A percentile compares a stretch with the other conserved stretches of the same genome.
phyloP scores from a whole-genome alignment of 2,329 filamentous ascomycete genomes.

The Emericellopsis cladophorae region DNA sequence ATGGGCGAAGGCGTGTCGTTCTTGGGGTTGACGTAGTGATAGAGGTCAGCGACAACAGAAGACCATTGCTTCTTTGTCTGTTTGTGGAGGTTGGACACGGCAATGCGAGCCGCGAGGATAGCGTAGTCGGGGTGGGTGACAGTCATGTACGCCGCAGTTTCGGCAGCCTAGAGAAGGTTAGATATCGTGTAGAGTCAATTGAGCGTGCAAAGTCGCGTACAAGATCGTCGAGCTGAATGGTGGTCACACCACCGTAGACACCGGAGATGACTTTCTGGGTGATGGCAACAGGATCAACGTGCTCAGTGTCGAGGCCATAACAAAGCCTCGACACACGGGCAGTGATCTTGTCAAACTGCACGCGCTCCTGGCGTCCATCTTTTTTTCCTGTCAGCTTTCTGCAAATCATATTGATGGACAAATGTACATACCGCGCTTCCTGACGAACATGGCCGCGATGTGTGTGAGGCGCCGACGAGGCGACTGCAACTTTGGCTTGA shows the following conservation, averaged over 20 bases:
- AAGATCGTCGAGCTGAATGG: slow-evolving; percentile 89
- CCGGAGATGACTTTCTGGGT: slow-evolving; percentile 99
- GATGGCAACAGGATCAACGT: slow-evolving; percentile 95
- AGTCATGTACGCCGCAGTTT: slow-evolving; percentile 99
- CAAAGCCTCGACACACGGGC: slow-evolving; percentile 94
- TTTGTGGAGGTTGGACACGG: slow-evolving; percentile 98
- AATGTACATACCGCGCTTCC: slow-evolving; percentile 43
- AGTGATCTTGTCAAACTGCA: slow-evolving; percentile 99
- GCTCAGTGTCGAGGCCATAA: slow-evolving; percentile 88
- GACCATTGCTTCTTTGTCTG: slow-evolving; percentile 99
- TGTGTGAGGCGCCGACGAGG: slow-evolving; percentile 8
- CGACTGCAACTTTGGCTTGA: background rate
- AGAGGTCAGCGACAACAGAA: slow-evolving; percentile 84
- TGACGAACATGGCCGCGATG: slow-evolving; percentile 43
- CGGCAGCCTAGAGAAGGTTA: slow-evolving; percentile 58
- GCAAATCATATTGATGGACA: background rate
- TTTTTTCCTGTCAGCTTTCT: slow-evolving; percentile 12
- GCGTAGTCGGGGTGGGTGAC: slow-evolving; percentile 98
- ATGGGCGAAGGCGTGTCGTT: slow-evolving; percentile 77
- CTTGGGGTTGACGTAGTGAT: slow-evolving; percentile 92
- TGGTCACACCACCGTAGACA: slow-evolving; percentile 97
- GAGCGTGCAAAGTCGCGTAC: slow-evolving; percentile 43
- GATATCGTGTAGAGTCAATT: slow-evolving; percentile 4
- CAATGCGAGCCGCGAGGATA: slow-evolving; percentile 94
- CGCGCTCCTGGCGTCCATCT: slow-evolving; percentile 99